A percentile compares a stretch with the other conserved stretches of the same genome.
phyloP scores from a whole-genome alignment of 2,329 filamentous ascomycete genomes.

The Alternaria sp. region DNA sequence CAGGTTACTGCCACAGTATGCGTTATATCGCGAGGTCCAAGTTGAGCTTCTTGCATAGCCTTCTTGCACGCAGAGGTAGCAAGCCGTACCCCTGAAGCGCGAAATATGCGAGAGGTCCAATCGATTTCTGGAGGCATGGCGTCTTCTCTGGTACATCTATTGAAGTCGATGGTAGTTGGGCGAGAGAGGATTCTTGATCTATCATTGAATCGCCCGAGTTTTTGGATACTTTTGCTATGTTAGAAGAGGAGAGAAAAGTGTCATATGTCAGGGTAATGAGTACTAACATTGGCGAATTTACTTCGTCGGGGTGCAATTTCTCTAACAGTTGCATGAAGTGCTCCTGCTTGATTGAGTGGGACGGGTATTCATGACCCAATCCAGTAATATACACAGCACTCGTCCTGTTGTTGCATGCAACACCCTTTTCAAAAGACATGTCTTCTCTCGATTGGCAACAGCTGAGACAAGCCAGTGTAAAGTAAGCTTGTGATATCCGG shows the following conservation, averaged over 20 bases:
- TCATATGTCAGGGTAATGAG: neutral
- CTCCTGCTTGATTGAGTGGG: constrained; percentile 20
- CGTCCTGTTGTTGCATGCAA: neutral
- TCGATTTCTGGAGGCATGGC: constrained; percentile 28
- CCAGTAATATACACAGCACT: constrained; percentile 27
- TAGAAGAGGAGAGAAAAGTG: neutral
- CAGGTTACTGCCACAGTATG: constrained; percentile 53
- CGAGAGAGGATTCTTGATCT: constrained; percentile 28
- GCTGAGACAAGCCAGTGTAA: neutral
- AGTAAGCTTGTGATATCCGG: constrained; percentile 1
- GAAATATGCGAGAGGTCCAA: constrained; percentile 40
- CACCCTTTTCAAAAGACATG: neutral
- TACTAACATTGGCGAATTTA: constrained; percentile 21
- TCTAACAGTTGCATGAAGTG: constrained; percentile 20
- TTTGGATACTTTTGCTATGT: constrained; percentile 21
- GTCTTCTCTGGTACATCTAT: constrained; percentile 19
- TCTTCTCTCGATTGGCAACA: neutral
- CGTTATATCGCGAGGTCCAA: constrained; percentile 41
- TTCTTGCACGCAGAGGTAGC: constrained; percentile 43
- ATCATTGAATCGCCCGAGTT: constrained; percentile 23
- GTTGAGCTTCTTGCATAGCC: constrained; percentile 43
- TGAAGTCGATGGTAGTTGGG: constrained; percentile 15
- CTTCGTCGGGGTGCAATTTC: constrained; percentile 21
- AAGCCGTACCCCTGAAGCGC: constrained; percentile 41
- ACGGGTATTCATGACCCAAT: constrained; percentile 30